Conservation (phyloP, 768 basidiomycete genomes). For the Kwoniella heveanensis region DNA sequence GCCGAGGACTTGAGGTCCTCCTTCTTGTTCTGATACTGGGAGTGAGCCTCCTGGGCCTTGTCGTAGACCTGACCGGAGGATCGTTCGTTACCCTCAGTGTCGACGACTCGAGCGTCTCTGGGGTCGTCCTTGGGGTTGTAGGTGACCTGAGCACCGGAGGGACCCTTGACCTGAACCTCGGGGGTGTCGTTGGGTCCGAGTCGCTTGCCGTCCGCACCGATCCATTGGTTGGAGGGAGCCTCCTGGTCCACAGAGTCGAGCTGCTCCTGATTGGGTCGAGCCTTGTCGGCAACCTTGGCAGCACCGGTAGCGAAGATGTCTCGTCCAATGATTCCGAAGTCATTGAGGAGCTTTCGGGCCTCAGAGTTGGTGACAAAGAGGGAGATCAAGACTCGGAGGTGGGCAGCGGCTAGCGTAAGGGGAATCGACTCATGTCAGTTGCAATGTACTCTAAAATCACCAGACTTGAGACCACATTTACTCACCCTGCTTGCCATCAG, state of each 20-base stretch:
- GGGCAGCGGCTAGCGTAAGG: constrained; percentile 67
- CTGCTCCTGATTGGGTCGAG: constrained; percentile 68
- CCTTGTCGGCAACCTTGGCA: constrained; percentile 67
- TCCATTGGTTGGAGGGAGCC: constrained; percentile 69
- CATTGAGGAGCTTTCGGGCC: constrained; percentile 76
- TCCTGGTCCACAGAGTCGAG: constrained; percentile 70
- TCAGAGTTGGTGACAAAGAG: constrained; percentile 89
- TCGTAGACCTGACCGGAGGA: constrained; percentile 49
- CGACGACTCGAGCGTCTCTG: constrained; percentile 56
- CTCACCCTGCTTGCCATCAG: constrained; percentile 69
- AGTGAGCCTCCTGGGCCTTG: constrained; percentile 52
- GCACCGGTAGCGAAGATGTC: constrained; percentile 79
- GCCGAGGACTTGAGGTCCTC: constrained; percentile 27
- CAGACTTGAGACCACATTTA: background rate
- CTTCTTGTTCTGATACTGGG: constrained; percentile 47
- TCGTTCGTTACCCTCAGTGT: constrained; percentile 54
- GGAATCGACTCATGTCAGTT: background rate
- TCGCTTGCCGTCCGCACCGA: constrained; percentile 59
- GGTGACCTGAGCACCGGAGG: constrained; percentile 58
- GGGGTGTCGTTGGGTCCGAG: constrained; percentile 61
- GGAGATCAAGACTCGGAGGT: constrained; percentile 82
- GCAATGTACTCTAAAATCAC: no score
- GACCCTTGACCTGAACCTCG: constrained; percentile 60
- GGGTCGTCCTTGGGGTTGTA: constrained; percentile 63
- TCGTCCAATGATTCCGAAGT: constrained; percentile 60